A percentile compares a stretch with the other conserved stretches of the same genome.
Evolutionary conservation across 805 yeast genomes (phyloP).

Genomic region (Myxozyma lipomycoides): DNA sequence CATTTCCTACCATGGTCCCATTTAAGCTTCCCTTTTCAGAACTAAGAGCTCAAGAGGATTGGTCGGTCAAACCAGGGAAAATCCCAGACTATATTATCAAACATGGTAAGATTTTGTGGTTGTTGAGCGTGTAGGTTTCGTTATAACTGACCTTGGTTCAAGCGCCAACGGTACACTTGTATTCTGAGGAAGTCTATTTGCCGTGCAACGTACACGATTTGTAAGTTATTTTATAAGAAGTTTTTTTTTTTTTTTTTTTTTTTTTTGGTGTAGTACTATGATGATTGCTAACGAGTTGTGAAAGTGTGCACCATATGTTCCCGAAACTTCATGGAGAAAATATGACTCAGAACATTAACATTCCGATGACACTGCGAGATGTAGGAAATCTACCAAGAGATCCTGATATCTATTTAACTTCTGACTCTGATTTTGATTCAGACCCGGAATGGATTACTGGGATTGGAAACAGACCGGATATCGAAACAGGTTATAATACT

Average conservation of each 20-base stretch:
- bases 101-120: slow-evolving; percentile 15
- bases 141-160: too few species aligned
- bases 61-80: slow-evolving; percentile 27
- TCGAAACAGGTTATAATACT: slow-evolving; percentile 63
- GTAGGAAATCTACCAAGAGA: slow-evolving; percentile 37
- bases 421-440: slow-evolving; percentile 62
- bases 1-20: slow-evolving; percentile 5
- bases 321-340: slow-evolving; percentile 32
- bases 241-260: background rate
- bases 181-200: slow-evolving; percentile 80
- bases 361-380: slow-evolving; percentile 33
- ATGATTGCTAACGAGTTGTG: slow-evolving; percentile 45
- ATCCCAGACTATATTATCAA: slow-evolving; percentile 30
- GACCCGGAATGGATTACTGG: slow-evolving; percentile 90
- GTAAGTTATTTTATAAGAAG: slow-evolving; percentile 51
- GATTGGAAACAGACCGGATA: slow-evolving; percentile 56
- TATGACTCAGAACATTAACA: slow-evolving; percentile 31
- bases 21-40: slow-evolving; percentile 1
- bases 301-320: slow-evolving; percentile 28
- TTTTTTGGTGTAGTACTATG: slow-evolving; percentile 46
- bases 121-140: background rate
- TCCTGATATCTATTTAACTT: slow-evolving; percentile 53
- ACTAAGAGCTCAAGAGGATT: slow-evolving; percentile 12
- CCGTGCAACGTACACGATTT: slow-evolving; percentile 71
- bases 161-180: slow-evolving; percentile 74